phyloP scores from a whole-genome alignment of 2,329 filamentous ascomycete species.

The Septoria linicola region DNA sequence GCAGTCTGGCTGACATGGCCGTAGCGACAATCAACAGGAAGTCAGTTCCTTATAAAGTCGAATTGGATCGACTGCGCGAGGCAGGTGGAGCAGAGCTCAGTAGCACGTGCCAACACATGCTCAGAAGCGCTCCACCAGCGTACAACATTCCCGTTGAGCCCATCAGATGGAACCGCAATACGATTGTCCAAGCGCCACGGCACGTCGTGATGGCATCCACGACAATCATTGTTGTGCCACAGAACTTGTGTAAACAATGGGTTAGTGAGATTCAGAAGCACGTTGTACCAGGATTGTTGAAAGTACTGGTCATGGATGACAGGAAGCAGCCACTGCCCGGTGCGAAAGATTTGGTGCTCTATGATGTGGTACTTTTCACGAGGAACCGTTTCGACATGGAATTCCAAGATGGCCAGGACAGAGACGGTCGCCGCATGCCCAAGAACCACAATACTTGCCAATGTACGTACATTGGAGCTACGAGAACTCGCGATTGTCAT shows the following conservation, averaged over 20 bases:
- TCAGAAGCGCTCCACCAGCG: slow-evolving; percentile 43
- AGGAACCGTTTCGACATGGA: slow-evolving; percentile 70
- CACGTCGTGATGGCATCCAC: slow-evolving; percentile 64
- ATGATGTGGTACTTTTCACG: slow-evolving; percentile 78
- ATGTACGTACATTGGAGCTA: slow-evolving; percentile 47
- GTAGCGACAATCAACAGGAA: slow-evolving; percentile 66
- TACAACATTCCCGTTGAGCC: slow-evolving; percentile 44
- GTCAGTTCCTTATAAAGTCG: slow-evolving; percentile 68
- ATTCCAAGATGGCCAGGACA: slow-evolving; percentile 53
- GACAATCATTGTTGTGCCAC: slow-evolving; percentile 77
- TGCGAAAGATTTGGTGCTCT: slow-evolving; percentile 58
- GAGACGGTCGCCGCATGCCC: slow-evolving; percentile 42
- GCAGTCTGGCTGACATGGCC: slow-evolving; percentile 71
- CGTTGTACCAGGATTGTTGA: slow-evolving; percentile 57
- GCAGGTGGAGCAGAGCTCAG: slow-evolving; percentile 52
- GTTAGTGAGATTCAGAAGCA: slow-evolving; percentile 76
- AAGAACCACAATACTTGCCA: slow-evolving; percentile 35
- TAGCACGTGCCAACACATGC: slow-evolving; percentile 53
- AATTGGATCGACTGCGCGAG: slow-evolving; percentile 56
- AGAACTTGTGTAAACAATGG: slow-evolving; percentile 85
- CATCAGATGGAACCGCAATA: slow-evolving; percentile 45
- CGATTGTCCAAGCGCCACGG: slow-evolving; percentile 42
- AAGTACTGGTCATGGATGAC: slow-evolving; percentile 61
- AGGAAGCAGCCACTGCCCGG: slow-evolving; percentile 56
- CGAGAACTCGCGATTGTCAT: slow-evolving; percentile 46